A percentile compares a stretch with the other conserved stretches of the same genome.
Conservation (phyloP, 768 basidiomycete species). For the Pisolithus sp. region DNA sequence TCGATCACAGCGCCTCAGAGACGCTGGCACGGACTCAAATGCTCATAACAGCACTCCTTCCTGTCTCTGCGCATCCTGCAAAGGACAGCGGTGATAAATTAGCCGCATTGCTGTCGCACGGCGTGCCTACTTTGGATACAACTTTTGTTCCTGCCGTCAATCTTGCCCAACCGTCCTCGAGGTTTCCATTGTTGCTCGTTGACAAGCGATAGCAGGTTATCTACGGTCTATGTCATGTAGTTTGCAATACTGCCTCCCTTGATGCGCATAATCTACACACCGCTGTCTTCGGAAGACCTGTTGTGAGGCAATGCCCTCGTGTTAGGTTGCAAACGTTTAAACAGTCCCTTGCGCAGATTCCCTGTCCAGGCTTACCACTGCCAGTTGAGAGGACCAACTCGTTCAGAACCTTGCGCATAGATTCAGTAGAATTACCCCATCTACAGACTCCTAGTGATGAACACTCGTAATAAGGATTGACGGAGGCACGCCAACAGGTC, state of each 20-base stretch:
- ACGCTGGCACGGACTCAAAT: conserved; percentile 54
- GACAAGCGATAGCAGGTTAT: conserved; percentile 27
- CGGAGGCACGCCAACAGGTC: too few species aligned
- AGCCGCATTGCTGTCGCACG: conserved; percentile 44
- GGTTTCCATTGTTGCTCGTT: conserved; percentile 70
- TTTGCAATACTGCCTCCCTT: not conserved
- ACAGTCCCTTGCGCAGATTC: too few species aligned
- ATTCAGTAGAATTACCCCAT: too few species aligned
- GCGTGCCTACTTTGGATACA: conserved; percentile 46
- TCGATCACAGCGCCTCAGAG: conserved; percentile 31
- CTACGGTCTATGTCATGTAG: not conserved
- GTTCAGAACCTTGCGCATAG: too few species aligned
- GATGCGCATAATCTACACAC: too few species aligned
- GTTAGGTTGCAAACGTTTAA: too few species aligned
- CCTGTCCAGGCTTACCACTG: too few species aligned
- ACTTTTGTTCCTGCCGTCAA: conserved; percentile 55
- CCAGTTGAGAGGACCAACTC: too few species aligned
- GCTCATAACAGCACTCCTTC: conserved; percentile 54
- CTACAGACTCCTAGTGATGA: too few species aligned
- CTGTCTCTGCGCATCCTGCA: conserved; percentile 12
- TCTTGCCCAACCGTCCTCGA: conserved; percentile 61
- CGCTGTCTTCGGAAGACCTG: too few species aligned
- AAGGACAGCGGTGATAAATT: conserved; percentile 32
- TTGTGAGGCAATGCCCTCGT: too few species aligned
- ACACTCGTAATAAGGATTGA: too few species aligned